phyloP scores from a whole-genome alignment of 768 basidiomycete genomes.

The Pulveroboletus ravenelii region DNA sequence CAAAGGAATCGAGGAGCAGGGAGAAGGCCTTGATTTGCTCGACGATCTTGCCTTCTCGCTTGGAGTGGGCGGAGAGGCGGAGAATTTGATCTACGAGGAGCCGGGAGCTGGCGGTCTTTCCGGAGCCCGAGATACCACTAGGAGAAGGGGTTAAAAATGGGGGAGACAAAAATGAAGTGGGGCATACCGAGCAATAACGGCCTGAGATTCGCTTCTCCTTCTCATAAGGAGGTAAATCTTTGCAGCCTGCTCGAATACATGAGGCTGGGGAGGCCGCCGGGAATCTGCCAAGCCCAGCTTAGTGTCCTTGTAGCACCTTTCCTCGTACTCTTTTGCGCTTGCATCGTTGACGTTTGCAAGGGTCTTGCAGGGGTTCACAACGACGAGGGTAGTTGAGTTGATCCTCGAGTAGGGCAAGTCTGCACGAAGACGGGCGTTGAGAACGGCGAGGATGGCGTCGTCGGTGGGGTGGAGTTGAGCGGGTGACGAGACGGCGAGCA shows the following conservation, averaged over 20 bases:
- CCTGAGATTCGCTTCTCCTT: slow-evolving; percentile 50
- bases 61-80: slow-evolving; percentile 55
- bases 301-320: slow-evolving; percentile 51
- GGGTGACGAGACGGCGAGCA: slow-evolving; percentile 35
- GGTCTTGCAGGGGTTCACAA: slow-evolving; percentile 57
- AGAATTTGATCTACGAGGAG: slow-evolving; percentile 57
- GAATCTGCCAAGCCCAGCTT: slow-evolving; percentile 36
- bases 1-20: slow-evolving; percentile 59
- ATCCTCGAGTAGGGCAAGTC: slow-evolving; percentile 56
- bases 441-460: slow-evolving; percentile 51
- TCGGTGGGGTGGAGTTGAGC: slow-evolving; percentile 49
- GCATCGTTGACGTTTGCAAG: slow-evolving; percentile 55
- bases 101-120: slow-evolving; percentile 49
- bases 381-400: slow-evolving; percentile 45
- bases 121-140: slow-evolving; percentile 63
- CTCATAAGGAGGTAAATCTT: slow-evolving; percentile 56
- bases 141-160: slow-evolving; percentile 10
- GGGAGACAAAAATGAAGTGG: slow-evolving; percentile 4
- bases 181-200: slow-evolving; percentile 49
- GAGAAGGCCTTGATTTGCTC: slow-evolving; percentile 54
- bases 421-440: slow-evolving; percentile 53
- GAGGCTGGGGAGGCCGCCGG: slow-evolving; percentile 46
- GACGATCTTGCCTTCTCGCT: slow-evolving; percentile 46
- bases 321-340: slow-evolving; percentile 54
- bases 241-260: slow-evolving; percentile 59